Evolutionary conservation across 441 rosid species (phyloP), one percentile per base, ranked within the genome.

Genomic region (Oxalis stricta): DNA sequence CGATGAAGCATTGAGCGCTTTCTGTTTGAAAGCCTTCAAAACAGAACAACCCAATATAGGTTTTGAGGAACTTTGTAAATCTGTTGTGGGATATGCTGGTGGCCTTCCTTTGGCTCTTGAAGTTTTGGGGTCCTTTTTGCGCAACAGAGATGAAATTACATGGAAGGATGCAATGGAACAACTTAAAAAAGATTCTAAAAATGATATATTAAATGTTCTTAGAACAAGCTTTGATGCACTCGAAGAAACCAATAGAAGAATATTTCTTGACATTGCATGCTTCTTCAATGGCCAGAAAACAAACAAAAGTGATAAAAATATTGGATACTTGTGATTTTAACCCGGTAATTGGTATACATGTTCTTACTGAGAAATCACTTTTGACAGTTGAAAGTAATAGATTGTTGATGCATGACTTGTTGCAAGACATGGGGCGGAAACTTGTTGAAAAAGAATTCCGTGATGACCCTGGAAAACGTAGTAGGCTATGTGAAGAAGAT

Each of bases 391-490:
- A 30, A 1, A 21, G 17, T 2, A 18, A 3, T 7, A 0, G 51
- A 9, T 32, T n/a, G n/a, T n/a, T 35, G 24, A 55, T 61, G 59
- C 68, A 61, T 44, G 57, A 55, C 16, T 29, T 55, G 45, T 47
- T 68, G 0, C 46, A 44, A 28, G 45, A 48, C 17, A 62, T 65
- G 65, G 28, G 28, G 3, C 16, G 42, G 18, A 37, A 48, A 22
- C 53, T 65, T 30, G 58, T 68, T 39, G 41, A 34, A 2, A 55
- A 29, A 34, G 50, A 62, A 41, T 73, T 64, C 2, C 26, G 18
- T 0, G 30, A 38, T n/a, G 59, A 51, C 6, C 68, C 41, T 5
- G 71, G 70, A 18, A 34, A 20, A 18, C 59, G 59, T 9, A 65
- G 66, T 29, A 50, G 59, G 21, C 12, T 72, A 1, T 72, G 72